Percentiles rank a stretch among this genome's conserved stretches.
phyloP scores from a whole-genome alignment of 495 filamentous ascomycete species.

The Trichoderma parareesei region DNA sequence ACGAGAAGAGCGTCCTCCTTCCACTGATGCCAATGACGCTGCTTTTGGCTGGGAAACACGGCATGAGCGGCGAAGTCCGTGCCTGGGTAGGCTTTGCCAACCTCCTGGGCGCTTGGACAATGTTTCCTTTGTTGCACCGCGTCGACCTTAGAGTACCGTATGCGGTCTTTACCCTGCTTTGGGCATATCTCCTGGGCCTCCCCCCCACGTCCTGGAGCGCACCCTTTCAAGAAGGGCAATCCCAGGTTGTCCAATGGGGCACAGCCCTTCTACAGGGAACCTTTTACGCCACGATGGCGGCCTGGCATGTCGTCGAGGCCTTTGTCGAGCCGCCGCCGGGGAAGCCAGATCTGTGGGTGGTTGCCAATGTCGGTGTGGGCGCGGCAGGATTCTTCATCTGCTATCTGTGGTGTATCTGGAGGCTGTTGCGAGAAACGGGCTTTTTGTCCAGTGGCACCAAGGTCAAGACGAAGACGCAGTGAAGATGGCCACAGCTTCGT shows the following conservation, averaged over 20 bases:
- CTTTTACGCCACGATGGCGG: constrained; percentile 69
- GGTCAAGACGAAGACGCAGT: constrained; percentile 33
- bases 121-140: constrained; percentile 81
- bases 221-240: constrained; percentile 46
- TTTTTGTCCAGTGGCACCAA: constrained; percentile 24
- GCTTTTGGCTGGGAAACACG: constrained; percentile 66
- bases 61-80: constrained; percentile 63
- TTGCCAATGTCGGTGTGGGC: constrained; percentile 78
- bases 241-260: constrained; percentile 38
- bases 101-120: constrained; percentile 82
- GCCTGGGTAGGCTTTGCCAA: constrained; percentile 94
- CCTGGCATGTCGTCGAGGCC: constrained; percentile 71
- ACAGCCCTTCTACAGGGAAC: constrained; percentile 60
- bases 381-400: constrained; percentile 77
- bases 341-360: constrained; percentile 92
- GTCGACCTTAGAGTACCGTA: constrained; percentile 83
- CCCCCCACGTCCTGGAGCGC: constrained; percentile 65
- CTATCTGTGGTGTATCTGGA: constrained; percentile 83
- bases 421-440: constrained; percentile 54
- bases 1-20: constrained; percentile 91
- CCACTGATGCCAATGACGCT: constrained; percentile 89
- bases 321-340: constrained; percentile 55
- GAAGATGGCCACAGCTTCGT: constrained; percentile 5
- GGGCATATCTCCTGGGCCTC: constrained; percentile 83
- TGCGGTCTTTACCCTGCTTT: constrained; percentile 69